Percentiles rank a stretch among this genome's conserved stretches.
Evolutionary conservation across 2,329 filamentous ascomycete species (phyloP).

Genomic region (Knufia fluminis): DNA sequence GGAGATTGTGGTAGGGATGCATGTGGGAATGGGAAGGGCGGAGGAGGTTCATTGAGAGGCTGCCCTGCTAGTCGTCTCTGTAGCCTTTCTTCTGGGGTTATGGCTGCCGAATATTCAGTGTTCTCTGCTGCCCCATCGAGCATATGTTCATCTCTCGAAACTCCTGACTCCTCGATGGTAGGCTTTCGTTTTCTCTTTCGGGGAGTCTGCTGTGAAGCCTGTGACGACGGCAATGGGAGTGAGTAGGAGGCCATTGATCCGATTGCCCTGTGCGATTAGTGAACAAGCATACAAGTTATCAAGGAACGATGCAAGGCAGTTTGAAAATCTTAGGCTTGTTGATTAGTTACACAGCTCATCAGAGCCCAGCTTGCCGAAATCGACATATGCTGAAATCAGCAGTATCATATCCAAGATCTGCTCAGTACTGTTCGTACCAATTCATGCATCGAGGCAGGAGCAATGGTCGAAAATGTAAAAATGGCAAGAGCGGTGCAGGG

Average conservation of each 20-base stretch:
- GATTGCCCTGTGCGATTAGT: too few relatives aligned
- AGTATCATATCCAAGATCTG: too few relatives aligned
- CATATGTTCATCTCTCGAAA: not conserved
- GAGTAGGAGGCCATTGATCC: not conserved
- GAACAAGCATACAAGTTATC: too few relatives aligned
- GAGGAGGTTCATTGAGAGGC: slow-evolving; percentile 30
- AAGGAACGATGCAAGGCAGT: too few relatives aligned
- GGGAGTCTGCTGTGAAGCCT: not conserved
- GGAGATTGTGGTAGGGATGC: slow-evolving; percentile 26
- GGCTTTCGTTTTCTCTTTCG: slow-evolving; percentile 4
- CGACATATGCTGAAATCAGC: too few relatives aligned
- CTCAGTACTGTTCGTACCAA: too few relatives aligned
- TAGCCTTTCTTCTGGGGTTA: slow-evolving; percentile 34
- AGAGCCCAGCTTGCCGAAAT: too few relatives aligned
- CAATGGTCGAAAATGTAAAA: too few relatives aligned
- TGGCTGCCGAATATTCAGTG: slow-evolving; percentile 18
- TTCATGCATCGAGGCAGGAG: too few relatives aligned
- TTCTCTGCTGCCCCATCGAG: not conserved
- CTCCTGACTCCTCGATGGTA: not conserved
- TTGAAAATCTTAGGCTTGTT: too few relatives aligned
- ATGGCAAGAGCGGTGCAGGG: too few relatives aligned
- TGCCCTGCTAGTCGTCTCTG: slow-evolving; percentile 37
- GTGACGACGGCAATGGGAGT: slow-evolving; percentile 5
- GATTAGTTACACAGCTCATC: too few relatives aligned
- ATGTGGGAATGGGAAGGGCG: slow-evolving; percentile 35